phyloP scores from a whole-genome alignment of 345 rosid genomes.

The Geranium brycei region DNA sequence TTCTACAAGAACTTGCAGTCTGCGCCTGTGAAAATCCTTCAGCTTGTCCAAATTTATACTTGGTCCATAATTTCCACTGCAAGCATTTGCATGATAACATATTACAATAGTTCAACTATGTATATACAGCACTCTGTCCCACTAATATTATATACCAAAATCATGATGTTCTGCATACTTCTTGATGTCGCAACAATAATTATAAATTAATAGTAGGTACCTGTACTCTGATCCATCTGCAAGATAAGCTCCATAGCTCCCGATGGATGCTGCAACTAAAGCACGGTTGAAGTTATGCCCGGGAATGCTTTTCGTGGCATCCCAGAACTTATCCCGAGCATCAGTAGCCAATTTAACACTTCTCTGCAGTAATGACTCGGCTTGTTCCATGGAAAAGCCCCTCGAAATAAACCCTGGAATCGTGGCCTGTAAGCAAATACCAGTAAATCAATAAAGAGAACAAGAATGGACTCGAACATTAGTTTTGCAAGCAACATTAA shows the following conservation, averaged over 20 bases:
- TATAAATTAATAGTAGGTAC: conserved; percentile 12
- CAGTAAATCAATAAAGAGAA: not conserved
- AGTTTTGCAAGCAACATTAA: not conserved
- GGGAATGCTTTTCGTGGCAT: conserved; percentile 24
- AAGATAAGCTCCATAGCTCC: conserved; percentile 89
- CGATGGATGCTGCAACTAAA: conserved; percentile 82
- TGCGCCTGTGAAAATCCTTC: conserved; percentile 74
- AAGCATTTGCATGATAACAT: conserved; percentile 4
- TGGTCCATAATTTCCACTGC: conserved; percentile 64
- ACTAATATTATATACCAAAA: not conserved
- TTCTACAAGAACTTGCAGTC: conserved; percentile 69
- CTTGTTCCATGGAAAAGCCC: conserved; percentile 64
- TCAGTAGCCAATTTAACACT: conserved; percentile 68
- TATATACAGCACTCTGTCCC: not conserved
- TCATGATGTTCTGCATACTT: not conserved
- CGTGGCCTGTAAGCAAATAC: conserved; percentile 40
- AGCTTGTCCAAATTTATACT: conserved; percentile 44
- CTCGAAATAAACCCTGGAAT: conserved; percentile 70
- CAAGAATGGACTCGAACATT: not conserved
- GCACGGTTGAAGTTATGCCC: conserved; percentile 49
- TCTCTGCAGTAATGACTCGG: conserved; percentile 46
- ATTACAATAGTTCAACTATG: not conserved
- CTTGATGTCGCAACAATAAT: not conserved
- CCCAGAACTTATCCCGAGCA: conserved; percentile 80
- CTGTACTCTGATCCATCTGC: conserved; percentile 97